Conservation (phyloP, 306 rosid genomes). For the Amphicarpaea edgeworthii region DNA sequence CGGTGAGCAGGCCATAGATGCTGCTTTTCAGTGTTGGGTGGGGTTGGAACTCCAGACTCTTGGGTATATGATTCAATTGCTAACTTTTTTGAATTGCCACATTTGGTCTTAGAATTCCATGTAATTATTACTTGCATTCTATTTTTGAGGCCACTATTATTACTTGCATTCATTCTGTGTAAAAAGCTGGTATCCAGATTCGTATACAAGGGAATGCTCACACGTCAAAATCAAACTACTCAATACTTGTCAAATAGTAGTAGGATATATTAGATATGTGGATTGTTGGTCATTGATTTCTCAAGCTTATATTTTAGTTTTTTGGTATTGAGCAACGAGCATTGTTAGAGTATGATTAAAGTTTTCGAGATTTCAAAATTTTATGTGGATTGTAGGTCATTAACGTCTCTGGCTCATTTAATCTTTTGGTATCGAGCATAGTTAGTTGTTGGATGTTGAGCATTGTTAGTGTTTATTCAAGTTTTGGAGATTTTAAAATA, state of each 20-base stretch:
- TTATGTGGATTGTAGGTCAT: neutral
- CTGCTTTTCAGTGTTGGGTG: neutral
- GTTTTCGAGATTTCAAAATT: neutral
- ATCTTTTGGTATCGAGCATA: neutral
- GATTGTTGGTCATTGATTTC: neutral
- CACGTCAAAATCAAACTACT: neutral
- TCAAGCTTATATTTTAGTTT: neutral
- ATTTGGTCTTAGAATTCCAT: neutral
- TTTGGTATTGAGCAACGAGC: neutral
- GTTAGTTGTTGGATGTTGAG: neutral
- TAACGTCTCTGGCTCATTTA: neutral
- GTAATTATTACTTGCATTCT: conserved; percentile 21
- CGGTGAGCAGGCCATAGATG: neutral
- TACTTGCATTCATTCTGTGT: neutral
- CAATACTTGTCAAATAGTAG: neutral
- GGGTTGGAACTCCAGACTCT: conserved; percentile 17
- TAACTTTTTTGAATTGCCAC: conserved; percentile 1
- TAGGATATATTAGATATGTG: neutral
- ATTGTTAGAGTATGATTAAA: neutral
- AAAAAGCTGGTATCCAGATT: neutral
- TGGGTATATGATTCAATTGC: neutral
- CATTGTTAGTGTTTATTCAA: neutral
- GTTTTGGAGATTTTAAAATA: neutral
- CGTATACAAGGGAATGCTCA: neutral
- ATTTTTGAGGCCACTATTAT: neutral